Conservation (phyloP, 768 basidiomycete genomes). For the Omphalotus guepiniiformis region DNA sequence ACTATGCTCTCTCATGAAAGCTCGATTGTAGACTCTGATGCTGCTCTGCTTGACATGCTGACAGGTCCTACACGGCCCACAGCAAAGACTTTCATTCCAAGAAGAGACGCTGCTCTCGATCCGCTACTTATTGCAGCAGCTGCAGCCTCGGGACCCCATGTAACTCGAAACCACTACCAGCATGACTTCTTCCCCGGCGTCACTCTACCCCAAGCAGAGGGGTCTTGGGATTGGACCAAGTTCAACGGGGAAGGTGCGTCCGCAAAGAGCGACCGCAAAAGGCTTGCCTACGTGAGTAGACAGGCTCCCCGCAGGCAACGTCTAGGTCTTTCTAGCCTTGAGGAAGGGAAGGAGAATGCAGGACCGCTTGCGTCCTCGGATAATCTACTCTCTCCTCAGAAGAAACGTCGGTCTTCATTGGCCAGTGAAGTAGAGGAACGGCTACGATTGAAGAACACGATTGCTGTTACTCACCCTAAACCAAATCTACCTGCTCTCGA, state of each 20-base stretch:
- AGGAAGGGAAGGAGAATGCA: constrained; percentile 50
- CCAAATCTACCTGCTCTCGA: constrained; percentile 36
- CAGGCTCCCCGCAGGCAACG: constrained; percentile 71
- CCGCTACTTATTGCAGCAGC: constrained; percentile 77
- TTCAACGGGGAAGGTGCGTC: constrained; percentile 41
- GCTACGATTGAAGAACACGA: constrained; percentile 20
- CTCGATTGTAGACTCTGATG: constrained; percentile 43
- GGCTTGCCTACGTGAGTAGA: constrained; percentile 61
- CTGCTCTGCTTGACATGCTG: constrained; percentile 62
- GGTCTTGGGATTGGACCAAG: constrained; percentile 56
- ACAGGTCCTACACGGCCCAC: constrained; percentile 45
- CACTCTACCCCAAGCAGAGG: constrained; percentile 47
- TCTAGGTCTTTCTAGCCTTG: constrained; percentile 24
- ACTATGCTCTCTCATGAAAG: too few relatives aligned
- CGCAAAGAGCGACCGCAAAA: constrained; percentile 37
- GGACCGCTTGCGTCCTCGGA: constrained; percentile 36
- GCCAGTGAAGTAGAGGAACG: constrained; percentile 22
- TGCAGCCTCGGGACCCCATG: constrained; percentile 66
- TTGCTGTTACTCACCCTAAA: constrained; percentile 16
- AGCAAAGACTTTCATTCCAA: constrained; percentile 40
- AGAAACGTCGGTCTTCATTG: constrained; percentile 37
- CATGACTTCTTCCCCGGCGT: constrained; percentile 73
- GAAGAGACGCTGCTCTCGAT: constrained; percentile 72
- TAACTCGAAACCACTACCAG: constrained; percentile 82
- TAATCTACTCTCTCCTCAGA: constrained; percentile 29